Base-by-base conservation (phyloP, 2,329 filamentous ascomycete species). In the Arthrobotrys pseudoclavata region DNA sequence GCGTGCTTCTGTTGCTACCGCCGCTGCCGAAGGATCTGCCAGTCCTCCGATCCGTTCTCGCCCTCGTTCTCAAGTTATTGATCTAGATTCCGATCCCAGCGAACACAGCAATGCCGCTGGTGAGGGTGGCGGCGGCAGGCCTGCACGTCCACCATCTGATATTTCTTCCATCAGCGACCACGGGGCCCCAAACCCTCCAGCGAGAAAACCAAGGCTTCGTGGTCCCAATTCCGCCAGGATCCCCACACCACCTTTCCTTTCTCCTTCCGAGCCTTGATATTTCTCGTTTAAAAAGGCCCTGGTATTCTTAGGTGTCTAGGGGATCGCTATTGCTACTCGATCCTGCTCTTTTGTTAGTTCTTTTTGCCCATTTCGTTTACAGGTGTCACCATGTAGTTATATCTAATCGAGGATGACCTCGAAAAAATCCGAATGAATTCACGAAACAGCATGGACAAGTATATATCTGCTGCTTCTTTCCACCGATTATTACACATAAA, bases 81-180 rank as follows among this genome's bases (percentile, higher is more conserved):
- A 42, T 18, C 55, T 40, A 22, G 34, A 42, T 4, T 10, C 31
- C 20, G 55, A 60, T 2, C 6, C 31, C 12, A 29, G 22, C n/a
- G 29, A 37, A 12, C 7, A 6, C 52, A 6, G 3, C 24, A 24
- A 26, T 20, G 34, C 18, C n/a, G 31, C 13, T 45, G 68, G 26
- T 18, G 26, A 20, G 45, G 10, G 22, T 42, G 57, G 34, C 26
- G 47, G 47, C 3, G 20, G 26, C 15, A 50, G 31, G 2, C 22
- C 40, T 24, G 15, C 20, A 2, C 50, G 52, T 31, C n/a, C 67
- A 26, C 68, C 47, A 42, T 61, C 45, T 24, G 34, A 63, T n/a
- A 47, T 71, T 15, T 71, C 68, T n/a, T 71, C 68, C 34, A 70
- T 70, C 57, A 63, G 57, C 20, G 53, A 60, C 37, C 68, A 34